A percentile compares a stretch with the other conserved stretches of the same genome.
Conservation (phyloP, 306 rosid genomes). For the cucumber (Cucumis sativus) region Cucumber_9930_V3 NC_026660.2:201501-202000, state of each 20-base stretch:
- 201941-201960: not conserved
- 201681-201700: constrained; percentile 95
- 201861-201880: not conserved
- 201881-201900: not conserved
- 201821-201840: not conserved
- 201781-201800: not conserved
- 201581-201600: constrained; percentile 35
- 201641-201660: constrained; percentile 97
- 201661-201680: constrained; percentile 91
- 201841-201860: not conserved
- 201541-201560: not conserved
- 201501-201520: too few species aligned
- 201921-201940: not conserved
- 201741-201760: not conserved
- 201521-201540: not conserved
- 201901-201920: not conserved
- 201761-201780: not conserved
- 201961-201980: not conserved
- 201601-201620: constrained; percentile 89
- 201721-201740: not conserved
- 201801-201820: not conserved
- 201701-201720: constrained; percentile 33
- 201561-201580: not conserved
- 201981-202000: not conserved
- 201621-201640: constrained; percentile 88